Base-by-base conservation (phyloP, 768 basidiomycete genomes). In the Suillus occidentalis region DNA sequence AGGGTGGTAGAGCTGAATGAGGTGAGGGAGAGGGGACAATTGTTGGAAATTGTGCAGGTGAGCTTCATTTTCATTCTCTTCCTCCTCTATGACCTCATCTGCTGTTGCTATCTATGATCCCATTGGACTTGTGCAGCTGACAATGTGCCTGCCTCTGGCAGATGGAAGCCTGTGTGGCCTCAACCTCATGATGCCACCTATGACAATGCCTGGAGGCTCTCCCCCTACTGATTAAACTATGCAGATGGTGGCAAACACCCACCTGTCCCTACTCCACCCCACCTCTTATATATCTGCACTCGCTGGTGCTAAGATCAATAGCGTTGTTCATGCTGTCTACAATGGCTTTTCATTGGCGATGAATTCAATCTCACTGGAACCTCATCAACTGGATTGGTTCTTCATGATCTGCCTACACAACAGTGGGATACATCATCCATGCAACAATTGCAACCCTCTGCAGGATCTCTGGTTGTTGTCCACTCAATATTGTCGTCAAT, bases 271-370 rank as follows among this genome's bases (percentile, higher is more conserved):
- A 28, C 28, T 3, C 28, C 28, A 3, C 28, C 28, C 28, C 28
- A 77, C 84, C 4, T 81, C 77, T 1, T 78, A 78, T 6, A 76
- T 90, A 28, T 78, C 79, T 40, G 82, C 86, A 1, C 79, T 96
- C 20, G 72, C 78, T 22, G 91, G 92, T 4, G 71, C 82, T 37
- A 85, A 88, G 67, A 72, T 94, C 47, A 85, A 85, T 52, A 96
- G 97, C 13, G 85, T 88, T 0, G 94, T 98, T 37, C 85, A 84
- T 36, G 75, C 89, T n/a, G 78, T 98, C 2, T 78, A 89, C 79
- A 89, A 62, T 78, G 79, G 40, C 80, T 97, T 13, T 97, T 87
- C 74, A 81, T 97, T 45, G 97, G 95, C 0, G 97, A 96, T 50
- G 84, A 92, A 72, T 97, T 94, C 72, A 88, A 84, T 20, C 74